phyloP scores from a whole-genome alignment of 2,329 filamentous ascomycete genomes.

The Lachnellula suecica region DNA sequence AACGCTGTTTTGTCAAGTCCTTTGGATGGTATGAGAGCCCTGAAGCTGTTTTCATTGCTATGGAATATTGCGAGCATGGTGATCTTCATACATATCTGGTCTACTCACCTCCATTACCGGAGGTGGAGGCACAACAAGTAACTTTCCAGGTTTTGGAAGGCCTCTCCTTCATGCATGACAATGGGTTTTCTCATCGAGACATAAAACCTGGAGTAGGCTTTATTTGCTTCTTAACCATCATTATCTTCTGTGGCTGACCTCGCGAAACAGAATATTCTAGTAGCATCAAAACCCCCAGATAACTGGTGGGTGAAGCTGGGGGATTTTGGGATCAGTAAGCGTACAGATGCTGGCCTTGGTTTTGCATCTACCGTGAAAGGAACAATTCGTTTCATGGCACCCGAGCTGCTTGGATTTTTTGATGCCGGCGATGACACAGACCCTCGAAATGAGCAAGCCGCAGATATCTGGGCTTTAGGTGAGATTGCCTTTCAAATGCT shows the following conservation, averaged over 20 bases:
- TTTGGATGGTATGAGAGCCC: conserved; percentile 38
- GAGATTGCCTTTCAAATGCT: neutral
- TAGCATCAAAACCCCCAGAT: neutral
- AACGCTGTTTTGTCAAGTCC: conserved; percentile 33
- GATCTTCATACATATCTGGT: conserved; percentile 31
- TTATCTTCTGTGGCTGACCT: neutral
- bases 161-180: conserved; percentile 9
- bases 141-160: conserved; percentile 6
- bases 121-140: neutral
- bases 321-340: conserved; percentile 40
- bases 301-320: conserved; percentile 39
- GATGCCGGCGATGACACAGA: neutral
- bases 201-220: conserved; percentile 8
- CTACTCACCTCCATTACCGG: neutral
- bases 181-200: conserved; percentile 11
- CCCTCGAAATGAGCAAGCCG: neutral
- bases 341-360: no score
- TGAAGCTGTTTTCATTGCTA: conserved; percentile 34
- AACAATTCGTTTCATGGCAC: neutral
- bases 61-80: conserved; percentile 38
- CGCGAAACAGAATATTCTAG: conserved; percentile 8
- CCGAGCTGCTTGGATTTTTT: neutral
- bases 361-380: neutral
- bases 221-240: neutral
- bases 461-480: neutral